Conservation (phyloP, 345 rosid species). For the Euclidium syriacum region DNA sequence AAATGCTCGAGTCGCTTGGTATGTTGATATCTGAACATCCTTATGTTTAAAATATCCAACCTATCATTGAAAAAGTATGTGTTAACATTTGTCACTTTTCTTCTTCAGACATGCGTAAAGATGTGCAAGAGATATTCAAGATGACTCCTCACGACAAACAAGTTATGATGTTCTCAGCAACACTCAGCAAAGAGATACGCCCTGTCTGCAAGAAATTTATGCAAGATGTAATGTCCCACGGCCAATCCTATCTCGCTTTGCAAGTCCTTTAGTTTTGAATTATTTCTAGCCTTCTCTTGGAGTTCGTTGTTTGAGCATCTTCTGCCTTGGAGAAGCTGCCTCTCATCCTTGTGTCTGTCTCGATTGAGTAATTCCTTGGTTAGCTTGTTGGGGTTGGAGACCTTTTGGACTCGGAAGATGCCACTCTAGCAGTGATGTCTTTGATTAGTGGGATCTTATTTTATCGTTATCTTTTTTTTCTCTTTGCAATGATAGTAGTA, state of each 20-base stretch:
- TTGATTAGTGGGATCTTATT: neutral
- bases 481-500: neutral
- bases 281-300: constrained; percentile 38
- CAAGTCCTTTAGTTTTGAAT: constrained; percentile 39
- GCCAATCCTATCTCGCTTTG: constrained; percentile 58
- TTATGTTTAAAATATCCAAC: neutral
- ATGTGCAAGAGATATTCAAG: constrained; percentile 98
- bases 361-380: neutral
- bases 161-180: constrained; percentile 99
- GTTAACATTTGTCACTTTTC: neutral
- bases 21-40: neutral
- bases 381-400: neutral
- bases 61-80: neutral
- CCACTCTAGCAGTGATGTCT: neutral
- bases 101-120: constrained; percentile 82
- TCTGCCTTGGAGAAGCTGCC: neutral
- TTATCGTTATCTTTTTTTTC: neutral
- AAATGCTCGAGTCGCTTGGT: constrained; percentile 99
- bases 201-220: constrained; percentile 99
- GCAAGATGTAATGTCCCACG: constrained; percentile 96
- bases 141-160: constrained; percentile 99
- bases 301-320: neutral
- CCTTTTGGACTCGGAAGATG: neutral
- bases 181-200: constrained; percentile 99
- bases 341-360: neutral